Evolutionary conservation across 2,329 filamentous ascomycete species (phyloP).

Genomic region (Diaporthe velutina): DNA sequence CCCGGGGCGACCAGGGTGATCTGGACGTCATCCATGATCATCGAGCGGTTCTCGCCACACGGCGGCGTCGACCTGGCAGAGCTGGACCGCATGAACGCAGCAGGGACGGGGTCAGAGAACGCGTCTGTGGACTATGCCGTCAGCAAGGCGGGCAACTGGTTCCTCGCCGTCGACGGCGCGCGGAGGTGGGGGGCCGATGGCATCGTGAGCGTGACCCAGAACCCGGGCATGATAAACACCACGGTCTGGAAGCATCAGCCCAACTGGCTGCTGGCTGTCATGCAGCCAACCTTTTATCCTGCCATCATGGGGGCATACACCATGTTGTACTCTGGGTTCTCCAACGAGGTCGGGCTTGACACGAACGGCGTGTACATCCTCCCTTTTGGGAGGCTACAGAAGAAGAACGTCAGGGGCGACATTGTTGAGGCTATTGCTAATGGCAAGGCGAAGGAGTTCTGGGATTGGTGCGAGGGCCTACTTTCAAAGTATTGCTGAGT

Average conservation of each 20-base stretch:
- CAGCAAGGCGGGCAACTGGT: conserved; percentile 39
- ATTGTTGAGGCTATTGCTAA: conserved; percentile 32
- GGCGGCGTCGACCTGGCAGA: conserved; percentile 31
- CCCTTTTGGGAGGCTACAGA: conserved; percentile 36
- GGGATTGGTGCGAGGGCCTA: conserved; percentile 37
- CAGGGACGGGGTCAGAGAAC: conserved; percentile 27
- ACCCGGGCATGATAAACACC: conserved; percentile 39
- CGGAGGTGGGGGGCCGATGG: conserved; percentile 34
- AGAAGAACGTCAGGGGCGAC: conserved; percentile 29
- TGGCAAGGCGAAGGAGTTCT: conserved; percentile 34
- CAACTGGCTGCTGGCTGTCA: conserved; percentile 29
- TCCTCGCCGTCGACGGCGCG: conserved; percentile 34
- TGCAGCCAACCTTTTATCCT: conserved; percentile 32
- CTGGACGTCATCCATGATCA: conserved; percentile 45
- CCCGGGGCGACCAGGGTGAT: conserved; percentile 47
- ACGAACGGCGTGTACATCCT: conserved; percentile 38
- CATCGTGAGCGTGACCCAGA: conserved; percentile 37
- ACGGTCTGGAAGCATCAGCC: conserved; percentile 36
- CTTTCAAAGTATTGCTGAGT: not conserved
- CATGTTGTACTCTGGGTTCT: conserved; percentile 36
- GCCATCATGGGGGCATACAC: conserved; percentile 35
- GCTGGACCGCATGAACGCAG: conserved; percentile 29
- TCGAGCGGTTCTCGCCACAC: conserved; percentile 34
- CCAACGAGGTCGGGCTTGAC: conserved; percentile 20
- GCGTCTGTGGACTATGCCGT: conserved; percentile 33